A percentile compares a stretch with the other conserved stretches of the same genome.
These are phyloP conservation scores for Dryas drummondii DNA, from an alignment of 306 rosid species.

Conservation along the genomic window DNA sequence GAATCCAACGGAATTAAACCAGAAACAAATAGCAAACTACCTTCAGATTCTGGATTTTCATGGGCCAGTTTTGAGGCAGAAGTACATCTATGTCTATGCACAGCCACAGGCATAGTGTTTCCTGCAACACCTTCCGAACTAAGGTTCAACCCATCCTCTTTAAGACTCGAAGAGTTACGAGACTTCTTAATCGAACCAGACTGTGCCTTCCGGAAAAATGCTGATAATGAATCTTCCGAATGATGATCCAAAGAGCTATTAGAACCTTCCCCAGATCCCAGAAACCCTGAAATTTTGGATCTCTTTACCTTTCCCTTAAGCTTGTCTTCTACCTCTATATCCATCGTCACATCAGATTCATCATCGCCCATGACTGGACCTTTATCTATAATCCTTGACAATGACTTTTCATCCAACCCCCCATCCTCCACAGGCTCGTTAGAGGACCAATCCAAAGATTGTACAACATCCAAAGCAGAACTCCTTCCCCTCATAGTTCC, in stretches of 20 bases:
- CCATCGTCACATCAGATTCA: conserved; percentile 30
- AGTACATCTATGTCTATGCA: conserved; percentile 34
- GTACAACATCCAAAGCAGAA: conserved; percentile 40
- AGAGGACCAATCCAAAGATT: conserved; percentile 32
- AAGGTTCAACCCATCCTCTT: conserved; percentile 38
- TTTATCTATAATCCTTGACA: conserved; percentile 22
- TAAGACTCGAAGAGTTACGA: conserved; percentile 28
- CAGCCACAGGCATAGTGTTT: conserved; percentile 25
- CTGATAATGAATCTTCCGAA: conserved; percentile 56
- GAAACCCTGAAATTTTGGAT: conserved; percentile 28
- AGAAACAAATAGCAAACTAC: conserved; percentile 25
- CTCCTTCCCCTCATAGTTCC: conserved; percentile 38
- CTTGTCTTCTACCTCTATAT: conserved; percentile 28
- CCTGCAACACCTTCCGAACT: conserved; percentile 29
- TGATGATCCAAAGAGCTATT: conserved; percentile 35
- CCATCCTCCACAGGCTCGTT: conserved; percentile 29
- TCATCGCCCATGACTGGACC: conserved; percentile 14
- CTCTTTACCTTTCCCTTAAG: conserved; percentile 34
- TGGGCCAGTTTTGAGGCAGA: conserved; percentile 26
- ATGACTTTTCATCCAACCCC: conserved; percentile 26
- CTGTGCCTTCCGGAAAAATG: conserved; percentile 48
- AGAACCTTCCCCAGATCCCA: conserved; percentile 40
- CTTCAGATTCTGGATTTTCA: conserved; percentile 19
- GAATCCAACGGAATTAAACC: conserved; percentile 25
- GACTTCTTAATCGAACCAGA: conserved; percentile 51